These are phyloP conservation scores for Chamaecyparis obtusa DNA, from an alignment of 75 land plant genomes.

Conservation along the genomic window DNA sequence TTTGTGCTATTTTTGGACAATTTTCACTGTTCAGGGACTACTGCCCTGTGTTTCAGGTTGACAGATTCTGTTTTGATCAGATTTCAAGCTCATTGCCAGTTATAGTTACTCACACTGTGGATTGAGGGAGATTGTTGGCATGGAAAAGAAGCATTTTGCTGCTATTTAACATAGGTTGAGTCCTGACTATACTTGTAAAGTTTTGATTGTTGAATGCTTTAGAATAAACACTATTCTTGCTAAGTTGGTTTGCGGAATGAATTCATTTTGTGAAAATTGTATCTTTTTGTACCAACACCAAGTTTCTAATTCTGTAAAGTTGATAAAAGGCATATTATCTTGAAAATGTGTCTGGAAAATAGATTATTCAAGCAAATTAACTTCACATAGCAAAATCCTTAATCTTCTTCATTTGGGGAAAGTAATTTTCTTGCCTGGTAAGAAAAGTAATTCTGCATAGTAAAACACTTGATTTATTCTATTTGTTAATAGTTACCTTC, in stretches of 20 bases:
- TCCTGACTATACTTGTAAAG: conserved; percentile 4
- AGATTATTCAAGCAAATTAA: neutral
- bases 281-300: neutral
- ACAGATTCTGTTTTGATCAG: neutral
- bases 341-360: neutral
- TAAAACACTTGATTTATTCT: neutral
- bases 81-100: neutral
- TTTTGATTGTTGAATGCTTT: neutral
- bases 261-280: neutral
- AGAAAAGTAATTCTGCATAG: neutral
- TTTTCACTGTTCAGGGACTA: neutral
- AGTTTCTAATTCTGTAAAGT: neutral
- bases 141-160: neutral
- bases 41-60: neutral
- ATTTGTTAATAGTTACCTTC: neutral
- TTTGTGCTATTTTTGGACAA: neutral
- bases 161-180: neutral
- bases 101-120: neutral
- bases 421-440: neutral
- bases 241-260: neutral
- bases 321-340: neutral
- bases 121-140: neutral
- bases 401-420: neutral
- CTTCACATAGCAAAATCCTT: neutral
- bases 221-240: neutral